Base-by-base conservation (phyloP, 176 grass and related monocot species). In the Thinopyrum elongatum region DNA sequence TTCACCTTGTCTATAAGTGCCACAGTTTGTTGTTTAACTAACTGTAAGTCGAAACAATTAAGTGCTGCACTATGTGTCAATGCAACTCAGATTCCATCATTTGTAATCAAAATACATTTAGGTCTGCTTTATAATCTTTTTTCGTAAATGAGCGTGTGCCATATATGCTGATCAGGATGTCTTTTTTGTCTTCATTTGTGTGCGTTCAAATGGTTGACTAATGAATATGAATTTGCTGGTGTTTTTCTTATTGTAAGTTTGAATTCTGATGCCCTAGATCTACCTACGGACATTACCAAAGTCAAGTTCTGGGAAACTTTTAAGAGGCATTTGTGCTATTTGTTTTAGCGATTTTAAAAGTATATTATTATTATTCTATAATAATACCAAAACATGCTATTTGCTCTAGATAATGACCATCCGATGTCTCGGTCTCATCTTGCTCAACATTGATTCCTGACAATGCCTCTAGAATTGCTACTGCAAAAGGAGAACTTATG, bases 161-260 rank as follows among this genome's bases (percentile, higher is more conserved):
- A 47, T 34, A 21, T 86, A 60, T 7, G 35, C 21, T 86, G 26
- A 33, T 44, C 77, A 26, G 16, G 26, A 62, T 61, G 5, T 17
- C 27, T 33, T 78, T 19, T 38, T 60, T 70, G 57, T 80, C 6
- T 11, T 14, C 26, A 65, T 80, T 65, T 80, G 4, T 71, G 12
- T 68, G 77, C 22, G 4, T 19, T 77, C 6, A 34, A 41, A 83
- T 69, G 34, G 7, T 69, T 61, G 15, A 4, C 10, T 71, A 70
- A 42, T 51, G 10, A 58, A 38, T 78, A 61, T 61, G 39, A 86
- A 81, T 85, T 62, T 49, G 2, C 8, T 28, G 12, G 17, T 66
- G 30, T 81, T 74, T 13, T 65, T 66, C 67, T 7, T 82, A 76
- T 4, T 70, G 29, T 55, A 39, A n/a, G 22, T 74, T 81, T 53